phyloP scores from a whole-genome alignment of 1,139 yeast species.

The Hansenula lynferdii region DNA sequence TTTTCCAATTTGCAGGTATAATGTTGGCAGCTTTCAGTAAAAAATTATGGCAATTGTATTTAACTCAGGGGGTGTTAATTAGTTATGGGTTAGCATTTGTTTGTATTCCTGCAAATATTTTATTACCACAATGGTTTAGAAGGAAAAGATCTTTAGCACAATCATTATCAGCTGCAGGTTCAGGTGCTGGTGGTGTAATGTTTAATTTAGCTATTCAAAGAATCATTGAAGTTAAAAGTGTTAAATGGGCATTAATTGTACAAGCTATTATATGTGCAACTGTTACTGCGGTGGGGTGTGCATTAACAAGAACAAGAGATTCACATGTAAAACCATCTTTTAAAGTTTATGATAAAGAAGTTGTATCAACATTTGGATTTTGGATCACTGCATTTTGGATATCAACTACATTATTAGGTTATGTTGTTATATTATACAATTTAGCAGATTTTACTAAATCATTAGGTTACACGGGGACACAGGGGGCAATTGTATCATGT shows the following conservation, averaged over 20 bases:
- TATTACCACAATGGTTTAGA: slow-evolving; percentile 54
- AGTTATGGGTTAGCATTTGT: slow-evolving; percentile 55
- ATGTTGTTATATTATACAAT: slow-evolving; percentile 54
- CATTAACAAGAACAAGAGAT: slow-evolving; percentile 36
- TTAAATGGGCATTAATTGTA: slow-evolving; percentile 64
- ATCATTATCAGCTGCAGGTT: slow-evolving; percentile 45
- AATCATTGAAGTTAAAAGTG: slow-evolving; percentile 35
- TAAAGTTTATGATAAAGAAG: slow-evolving; percentile 20
- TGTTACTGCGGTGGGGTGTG: slow-evolving; percentile 28
- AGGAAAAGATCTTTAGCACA: slow-evolving; percentile 46
- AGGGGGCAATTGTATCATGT: slow-evolving; percentile 58
- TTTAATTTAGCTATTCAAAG: slow-evolving; percentile 34
- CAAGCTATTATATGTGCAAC: slow-evolving; percentile 40
- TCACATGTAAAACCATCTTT: slow-evolving; percentile 11
- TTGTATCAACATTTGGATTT: slow-evolving; percentile 35
- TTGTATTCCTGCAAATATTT: slow-evolving; percentile 46
- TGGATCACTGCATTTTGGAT: slow-evolving; percentile 46
- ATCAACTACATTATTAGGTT: slow-evolving; percentile 46
- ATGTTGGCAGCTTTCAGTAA: slow-evolving; percentile 58
- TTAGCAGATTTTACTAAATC: slow-evolving; percentile 55
- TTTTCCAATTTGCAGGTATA: slow-evolving; percentile 34
- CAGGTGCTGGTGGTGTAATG: slow-evolving; percentile 47
- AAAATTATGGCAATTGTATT: slow-evolving; percentile 50
- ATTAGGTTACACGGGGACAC: slow-evolving; percentile 49
- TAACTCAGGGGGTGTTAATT: slow-evolving; percentile 60